These are phyloP conservation scores for Nepenthes mirabilis DNA, from an alignment of 148 eudicot species.

Conservation along the genomic window DNA sequence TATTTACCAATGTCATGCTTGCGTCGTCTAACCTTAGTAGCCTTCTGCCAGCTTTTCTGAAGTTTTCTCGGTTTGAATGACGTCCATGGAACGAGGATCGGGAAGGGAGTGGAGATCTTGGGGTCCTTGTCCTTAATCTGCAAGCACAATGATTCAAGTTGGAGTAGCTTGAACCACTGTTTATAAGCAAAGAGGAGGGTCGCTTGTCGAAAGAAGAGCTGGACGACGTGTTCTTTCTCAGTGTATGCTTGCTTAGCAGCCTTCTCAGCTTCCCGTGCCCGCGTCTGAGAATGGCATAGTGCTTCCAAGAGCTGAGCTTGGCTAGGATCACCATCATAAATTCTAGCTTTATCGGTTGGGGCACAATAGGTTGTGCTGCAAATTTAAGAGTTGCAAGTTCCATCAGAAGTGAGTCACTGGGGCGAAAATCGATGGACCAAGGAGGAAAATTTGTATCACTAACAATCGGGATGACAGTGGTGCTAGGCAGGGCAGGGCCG, in stretches of 20 bases:
- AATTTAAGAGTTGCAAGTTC: not conserved
- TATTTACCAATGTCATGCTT: constrained; percentile 44
- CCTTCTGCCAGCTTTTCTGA: constrained; percentile 23
- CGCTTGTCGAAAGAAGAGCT: constrained; percentile 80
- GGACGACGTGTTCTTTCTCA: constrained; percentile 64
- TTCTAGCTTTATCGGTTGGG: constrained; percentile 4
- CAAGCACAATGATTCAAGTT: constrained; percentile 45
- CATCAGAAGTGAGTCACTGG: constrained; percentile 1
- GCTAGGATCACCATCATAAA: constrained; percentile 22
- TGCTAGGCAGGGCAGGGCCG: too few relatives aligned
- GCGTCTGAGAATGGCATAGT: constrained; percentile 88
- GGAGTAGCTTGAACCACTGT: constrained; percentile 77
- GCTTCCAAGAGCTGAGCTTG: constrained; percentile 77
- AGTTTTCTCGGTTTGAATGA: constrained; percentile 24
- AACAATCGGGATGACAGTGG: too few relatives aligned
- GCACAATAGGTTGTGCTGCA: constrained; percentile 14
- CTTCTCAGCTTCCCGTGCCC: constrained; percentile 84
- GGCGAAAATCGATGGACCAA: too few relatives aligned
- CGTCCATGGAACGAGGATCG: constrained; percentile 30
- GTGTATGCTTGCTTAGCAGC: constrained; percentile 67
- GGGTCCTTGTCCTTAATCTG: constrained; percentile 31
- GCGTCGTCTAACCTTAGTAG: constrained; percentile 24
- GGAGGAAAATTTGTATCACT: too few relatives aligned
- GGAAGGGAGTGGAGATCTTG: constrained; percentile 16
- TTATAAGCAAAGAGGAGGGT: constrained; percentile 80